Conservation (phyloP, 805 yeast species). For the Kluyveromyces wickerhamii region DNA sequence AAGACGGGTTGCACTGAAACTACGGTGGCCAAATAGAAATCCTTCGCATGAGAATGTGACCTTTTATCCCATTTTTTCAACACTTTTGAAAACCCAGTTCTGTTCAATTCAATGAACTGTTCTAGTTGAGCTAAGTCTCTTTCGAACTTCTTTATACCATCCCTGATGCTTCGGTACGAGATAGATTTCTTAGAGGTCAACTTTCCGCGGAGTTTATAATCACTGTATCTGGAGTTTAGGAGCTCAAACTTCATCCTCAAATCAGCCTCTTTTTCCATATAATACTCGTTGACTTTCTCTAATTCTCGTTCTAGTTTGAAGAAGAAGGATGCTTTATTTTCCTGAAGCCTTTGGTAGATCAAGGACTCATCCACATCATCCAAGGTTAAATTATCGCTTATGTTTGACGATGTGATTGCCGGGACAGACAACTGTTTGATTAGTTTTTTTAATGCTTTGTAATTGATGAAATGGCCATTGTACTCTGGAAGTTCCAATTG, state of each 20-base stretch:
- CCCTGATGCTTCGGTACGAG: conserved; percentile 73
- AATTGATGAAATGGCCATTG: conserved; percentile 87
- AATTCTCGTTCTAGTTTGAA: conserved; percentile 89
- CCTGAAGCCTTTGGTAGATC: conserved; percentile 57
- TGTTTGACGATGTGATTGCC: conserved; percentile 14
- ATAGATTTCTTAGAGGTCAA: conserved; percentile 57
- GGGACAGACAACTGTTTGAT: conserved; percentile 69
- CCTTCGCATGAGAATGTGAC: conserved; percentile 90
- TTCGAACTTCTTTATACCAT: conserved; percentile 81
- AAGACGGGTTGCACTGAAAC: conserved; percentile 96
- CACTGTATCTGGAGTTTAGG: conserved; percentile 61
- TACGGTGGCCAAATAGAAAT: conserved; percentile 81
- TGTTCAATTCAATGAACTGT: conserved; percentile 90
- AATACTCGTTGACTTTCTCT: conserved; percentile 91
- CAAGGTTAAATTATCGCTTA: conserved; percentile 26
- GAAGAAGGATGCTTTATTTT: conserved; percentile 80
- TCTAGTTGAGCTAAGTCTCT: conserved; percentile 83
- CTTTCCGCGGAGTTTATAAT: conserved; percentile 36
- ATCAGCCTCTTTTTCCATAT: conserved; percentile 84
- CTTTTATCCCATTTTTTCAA: conserved; percentile 97
- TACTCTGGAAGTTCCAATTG: conserved; percentile 94
- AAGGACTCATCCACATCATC: conserved; percentile 33
- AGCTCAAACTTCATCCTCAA: conserved; percentile 72
- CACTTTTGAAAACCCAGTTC: conserved; percentile 92
- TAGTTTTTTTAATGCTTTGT: conserved; percentile 84